Evolutionary conservation across 2,329 filamentous ascomycete genomes (phyloP).

Genomic region (Cladobotryum protrusum): DNA sequence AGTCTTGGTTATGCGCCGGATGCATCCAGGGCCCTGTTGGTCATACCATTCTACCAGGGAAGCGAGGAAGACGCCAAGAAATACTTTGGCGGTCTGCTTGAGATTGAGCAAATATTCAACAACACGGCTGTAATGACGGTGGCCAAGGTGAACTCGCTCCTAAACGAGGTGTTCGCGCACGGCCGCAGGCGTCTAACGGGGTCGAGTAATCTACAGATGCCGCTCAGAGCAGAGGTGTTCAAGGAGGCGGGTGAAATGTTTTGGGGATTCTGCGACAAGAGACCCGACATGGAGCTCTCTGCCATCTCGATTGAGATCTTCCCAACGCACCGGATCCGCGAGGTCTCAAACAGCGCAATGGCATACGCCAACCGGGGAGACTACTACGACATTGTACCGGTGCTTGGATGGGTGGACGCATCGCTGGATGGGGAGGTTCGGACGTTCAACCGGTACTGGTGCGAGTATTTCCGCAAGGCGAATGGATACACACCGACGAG

Average conservation of each 20-base stretch:
- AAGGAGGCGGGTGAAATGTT: conserved; percentile 24
- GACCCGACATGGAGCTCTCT: conserved; percentile 17
- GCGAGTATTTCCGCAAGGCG: background rate
- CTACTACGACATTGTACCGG: conserved; percentile 24
- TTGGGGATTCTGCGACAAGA: conserved; percentile 18
- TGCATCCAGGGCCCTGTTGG: background rate
- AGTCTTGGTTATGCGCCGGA: conserved; percentile 26
- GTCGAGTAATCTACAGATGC: conserved; percentile 35
- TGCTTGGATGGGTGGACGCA: conserved; percentile 18
- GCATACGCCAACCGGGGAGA: conserved; percentile 5
- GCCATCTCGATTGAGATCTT: conserved; percentile 35
- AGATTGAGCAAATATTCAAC: conserved; percentile 29
- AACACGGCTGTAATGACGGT: conserved; percentile 34
- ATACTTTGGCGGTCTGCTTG: conserved; percentile 30
- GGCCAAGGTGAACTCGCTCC: conserved; percentile 30
- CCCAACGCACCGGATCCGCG: conserved; percentile 21
- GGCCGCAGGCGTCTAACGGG: conserved; percentile 32
- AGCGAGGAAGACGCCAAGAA: conserved; percentile 26
- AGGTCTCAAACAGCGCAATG: conserved; percentile 30
- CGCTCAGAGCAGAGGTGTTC: conserved; percentile 25
- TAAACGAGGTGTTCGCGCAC: conserved; percentile 22
- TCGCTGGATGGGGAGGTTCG: conserved; percentile 1
- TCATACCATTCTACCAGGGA: conserved; percentile 19
- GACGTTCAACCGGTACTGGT: background rate
- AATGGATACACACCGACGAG: background rate